Evolutionary conservation across 1,284 basidiomycete genomes (phyloP).

Genomic region (Ganoderma multipileum): DNA sequence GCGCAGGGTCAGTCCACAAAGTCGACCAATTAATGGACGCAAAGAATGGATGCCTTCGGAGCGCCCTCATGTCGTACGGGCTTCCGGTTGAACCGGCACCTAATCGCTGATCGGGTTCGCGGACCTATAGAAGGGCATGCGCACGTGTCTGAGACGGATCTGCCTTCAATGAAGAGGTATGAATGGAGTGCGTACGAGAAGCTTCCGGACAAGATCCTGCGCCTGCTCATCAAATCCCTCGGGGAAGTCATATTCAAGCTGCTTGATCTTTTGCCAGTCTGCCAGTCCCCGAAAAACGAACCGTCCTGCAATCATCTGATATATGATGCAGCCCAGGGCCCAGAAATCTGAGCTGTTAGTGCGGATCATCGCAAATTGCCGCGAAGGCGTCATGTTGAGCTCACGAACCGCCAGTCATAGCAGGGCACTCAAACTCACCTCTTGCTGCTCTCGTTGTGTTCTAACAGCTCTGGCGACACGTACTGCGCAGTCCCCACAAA

Average conservation of each 20-base stretch:
- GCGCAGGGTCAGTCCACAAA: slow-evolving; percentile 76
- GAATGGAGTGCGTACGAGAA: slow-evolving; percentile 57
- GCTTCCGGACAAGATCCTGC: slow-evolving; percentile 68
- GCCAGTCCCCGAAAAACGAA: slow-evolving; percentile 91
- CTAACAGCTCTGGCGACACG: slow-evolving; percentile 91
- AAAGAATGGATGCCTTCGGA: slow-evolving; percentile 85
- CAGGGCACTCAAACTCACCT: slow-evolving; percentile 50
- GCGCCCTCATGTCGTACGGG: slow-evolving; percentile 57
- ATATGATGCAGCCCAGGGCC: slow-evolving; percentile 96
- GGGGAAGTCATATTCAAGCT: slow-evolving; percentile 76
- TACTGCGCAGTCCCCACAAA: slow-evolving; percentile 99
- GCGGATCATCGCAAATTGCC: neutral
- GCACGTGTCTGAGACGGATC: slow-evolving; percentile 11
- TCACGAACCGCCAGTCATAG: slow-evolving; percentile 10
- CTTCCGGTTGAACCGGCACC: slow-evolving; percentile 64
- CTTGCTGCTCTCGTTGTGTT: slow-evolving; percentile 75
- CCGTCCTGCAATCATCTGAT: slow-evolving; percentile 94
- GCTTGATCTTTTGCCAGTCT: slow-evolving; percentile 84
- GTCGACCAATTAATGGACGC: slow-evolving; percentile 69
- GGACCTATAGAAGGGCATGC: slow-evolving; percentile 55
- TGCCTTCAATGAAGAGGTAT: slow-evolving; percentile 10
- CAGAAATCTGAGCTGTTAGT: slow-evolving; percentile 88
- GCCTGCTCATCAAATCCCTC: slow-evolving; percentile 75
- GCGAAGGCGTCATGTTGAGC: slow-evolving; percentile 26
- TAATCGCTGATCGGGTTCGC: slow-evolving; percentile 74